Evolutionary conservation across 441 rosid genomes (phyloP).

Genomic region (Heliophila coronopifolia): DNA sequence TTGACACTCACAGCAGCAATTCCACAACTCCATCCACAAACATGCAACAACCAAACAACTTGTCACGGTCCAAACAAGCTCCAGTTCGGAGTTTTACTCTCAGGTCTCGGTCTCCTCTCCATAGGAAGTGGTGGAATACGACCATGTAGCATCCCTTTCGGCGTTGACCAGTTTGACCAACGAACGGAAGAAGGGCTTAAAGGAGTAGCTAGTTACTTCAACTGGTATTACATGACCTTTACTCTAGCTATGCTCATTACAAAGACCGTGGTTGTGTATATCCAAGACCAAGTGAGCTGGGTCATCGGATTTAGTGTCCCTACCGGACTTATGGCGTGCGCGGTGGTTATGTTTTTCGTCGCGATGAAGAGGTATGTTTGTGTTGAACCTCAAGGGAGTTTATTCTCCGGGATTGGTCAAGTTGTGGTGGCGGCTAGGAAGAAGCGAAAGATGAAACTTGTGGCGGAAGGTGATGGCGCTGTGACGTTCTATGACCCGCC

Average conservation of each 20-base stretch:
- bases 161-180: constrained; percentile 91
- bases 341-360: constrained; percentile 43
- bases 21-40: constrained; percentile 55
- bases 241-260: constrained; percentile 43
- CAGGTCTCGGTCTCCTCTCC: constrained; percentile 55
- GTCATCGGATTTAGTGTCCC: constrained; percentile 83
- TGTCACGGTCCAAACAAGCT: constrained; percentile 30
- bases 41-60: constrained; percentile 35
- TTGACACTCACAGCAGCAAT: constrained; percentile 71
- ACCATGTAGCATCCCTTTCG: constrained; percentile 85
- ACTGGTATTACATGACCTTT: constrained; percentile 49
- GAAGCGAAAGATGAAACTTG: constrained; percentile 60
- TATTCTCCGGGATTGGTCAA: constrained; percentile 68
- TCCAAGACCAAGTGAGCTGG: constrained; percentile 91
- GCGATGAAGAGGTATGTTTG: constrained; percentile 69
- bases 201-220: constrained; percentile 75
- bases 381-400: constrained; percentile 76
- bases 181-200: constrained; percentile 54
- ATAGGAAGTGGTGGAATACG: constrained; percentile 91
- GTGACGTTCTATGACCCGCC: constrained; percentile 54
- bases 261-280: constrained; percentile 70
- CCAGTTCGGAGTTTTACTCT: constrained; percentile 59
- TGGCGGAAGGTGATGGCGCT: constrained; percentile 38
- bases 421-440: constrained; percentile 58
- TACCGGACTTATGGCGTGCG: constrained; percentile 59